Evolutionary conservation across 257 asterid genomes (phyloP), one percentile per base, ranked within the genome.

Genomic region (Haberlea rhodopensis): DNA sequence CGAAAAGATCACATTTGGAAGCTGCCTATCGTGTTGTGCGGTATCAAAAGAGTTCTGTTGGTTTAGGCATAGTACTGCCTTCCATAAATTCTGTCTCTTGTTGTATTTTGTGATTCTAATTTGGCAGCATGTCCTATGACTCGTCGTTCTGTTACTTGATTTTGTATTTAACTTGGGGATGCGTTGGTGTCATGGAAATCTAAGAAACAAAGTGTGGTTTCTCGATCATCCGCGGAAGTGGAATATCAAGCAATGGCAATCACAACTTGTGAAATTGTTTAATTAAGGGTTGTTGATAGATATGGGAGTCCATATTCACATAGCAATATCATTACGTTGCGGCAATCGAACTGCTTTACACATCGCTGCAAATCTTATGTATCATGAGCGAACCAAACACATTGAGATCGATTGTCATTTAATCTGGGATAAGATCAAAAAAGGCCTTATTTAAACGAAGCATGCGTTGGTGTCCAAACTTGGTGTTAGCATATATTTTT

Each of bases 31-130:
- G 27, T 8, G 6, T 67, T 0, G 2, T 67, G 0, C 45, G 51
- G 0, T 67, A 67, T 13, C 4, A 56, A 0, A 25, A 26, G 1
- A 19, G 24, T 0, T 8, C 21, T 5, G 2, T 11, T 0, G 4
- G 20, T 0, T 23, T 13, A 3, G 51, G 66, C 3, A 5, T 57
- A 1, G 5, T 27, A 2, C 58, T 5, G 4, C n/a, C 59, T 11
- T 0, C 10, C 0, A 1, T 5, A 0, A 5, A 1, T 2, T 0
- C 6, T 58, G 5, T 0, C 7, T 0, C 0, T 53, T 1, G 1
- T 0, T 1, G 52, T 23, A 1, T 57, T 10, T 16, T 6, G 15
- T 25, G 66, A 61, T 43, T 21, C 55, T n/a, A 37, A 61, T 11
- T 70, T 55, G 57, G 63, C 24, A 0, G 1, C 32, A 0, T 53